Conservation (phyloP, 108 stramenopile species). For the Pinguiococcus pyrenoidosus region DNA sequence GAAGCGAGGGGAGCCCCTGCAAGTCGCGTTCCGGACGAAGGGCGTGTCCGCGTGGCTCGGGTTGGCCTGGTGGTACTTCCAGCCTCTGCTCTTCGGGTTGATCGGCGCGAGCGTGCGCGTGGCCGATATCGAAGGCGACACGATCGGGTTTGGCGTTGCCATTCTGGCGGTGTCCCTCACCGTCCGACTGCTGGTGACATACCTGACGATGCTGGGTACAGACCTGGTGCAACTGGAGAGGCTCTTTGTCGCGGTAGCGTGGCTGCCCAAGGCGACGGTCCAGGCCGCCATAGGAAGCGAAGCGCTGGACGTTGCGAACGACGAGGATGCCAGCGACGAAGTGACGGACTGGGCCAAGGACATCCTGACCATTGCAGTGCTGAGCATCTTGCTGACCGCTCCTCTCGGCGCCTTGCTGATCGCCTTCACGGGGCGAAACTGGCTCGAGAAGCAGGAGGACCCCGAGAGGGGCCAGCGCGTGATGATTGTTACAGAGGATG, state of each 20-base stretch:
- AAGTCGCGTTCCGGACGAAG: too few relatives aligned
- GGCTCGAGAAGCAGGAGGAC: too few relatives aligned
- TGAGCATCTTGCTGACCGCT: slow-evolving; percentile 16
- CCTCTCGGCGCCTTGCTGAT: slow-evolving; percentile 13
- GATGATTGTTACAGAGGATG: too few relatives aligned
- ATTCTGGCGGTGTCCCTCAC: not conserved
- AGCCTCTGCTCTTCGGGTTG: slow-evolving; percentile 35
- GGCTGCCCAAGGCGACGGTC: slow-evolving; percentile 44
- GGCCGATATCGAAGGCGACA: slow-evolving; percentile 1
- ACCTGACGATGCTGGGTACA: too few relatives aligned
- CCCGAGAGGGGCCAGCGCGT: too few relatives aligned
- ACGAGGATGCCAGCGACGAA: slow-evolving; percentile 24
- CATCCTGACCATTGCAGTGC: slow-evolving; percentile 14
- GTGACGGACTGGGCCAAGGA: not conserved
- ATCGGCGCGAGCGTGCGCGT: slow-evolving; percentile 32
- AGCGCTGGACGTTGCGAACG: slow-evolving; percentile 14
- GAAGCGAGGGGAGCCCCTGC: not conserved
- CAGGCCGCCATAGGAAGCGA: slow-evolving; percentile 36
- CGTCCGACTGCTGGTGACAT: not conserved
- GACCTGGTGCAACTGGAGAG: slow-evolving; percentile 21
- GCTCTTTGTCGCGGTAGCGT: slow-evolving; percentile 25
- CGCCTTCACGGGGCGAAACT: not conserved
- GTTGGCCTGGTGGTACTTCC: too few relatives aligned
- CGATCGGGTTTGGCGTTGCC: slow-evolving; percentile 5
- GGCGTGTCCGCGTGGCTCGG: slow-evolving; percentile 22